Evolutionary conservation across 441 rosid species (phyloP).

Genomic region (Populus trichocarpa): DNA sequence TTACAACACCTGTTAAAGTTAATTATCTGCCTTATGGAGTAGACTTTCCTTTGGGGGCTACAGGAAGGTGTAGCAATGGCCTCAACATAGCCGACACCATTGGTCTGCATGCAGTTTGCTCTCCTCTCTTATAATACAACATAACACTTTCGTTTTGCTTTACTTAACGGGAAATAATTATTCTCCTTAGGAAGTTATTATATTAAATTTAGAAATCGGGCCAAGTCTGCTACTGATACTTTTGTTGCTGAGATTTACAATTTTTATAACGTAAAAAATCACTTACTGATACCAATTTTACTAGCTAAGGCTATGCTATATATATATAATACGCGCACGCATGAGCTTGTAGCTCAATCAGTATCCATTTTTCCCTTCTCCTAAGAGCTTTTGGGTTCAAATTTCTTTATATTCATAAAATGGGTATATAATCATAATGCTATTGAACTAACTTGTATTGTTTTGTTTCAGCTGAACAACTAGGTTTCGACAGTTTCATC

Average conservation of each 20-base stretch:
- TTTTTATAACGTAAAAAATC: not conserved
- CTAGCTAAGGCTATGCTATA: not conserved
- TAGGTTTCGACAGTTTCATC: not conserved
- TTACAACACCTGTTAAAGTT: not conserved
- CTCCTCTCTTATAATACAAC: not conserved
- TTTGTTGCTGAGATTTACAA: not conserved
- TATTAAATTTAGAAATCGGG: not conserved
- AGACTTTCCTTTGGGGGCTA: not conserved
- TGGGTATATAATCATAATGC: not conserved
- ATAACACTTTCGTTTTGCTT: not conserved
- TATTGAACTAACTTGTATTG: not conserved
- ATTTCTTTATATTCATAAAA: too few species aligned
- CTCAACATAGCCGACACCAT: not conserved
- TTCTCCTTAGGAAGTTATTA: too few species aligned
- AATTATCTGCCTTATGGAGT: not conserved
- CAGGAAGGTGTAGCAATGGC: not conserved
- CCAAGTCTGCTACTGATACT: not conserved
- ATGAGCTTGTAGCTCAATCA: too few species aligned
- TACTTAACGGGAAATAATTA: not conserved
- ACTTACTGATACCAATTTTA: not conserved
- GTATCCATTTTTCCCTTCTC: too few species aligned
- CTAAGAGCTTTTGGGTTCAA: too few species aligned
- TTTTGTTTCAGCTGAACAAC: not conserved
- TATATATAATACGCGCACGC: not conserved
- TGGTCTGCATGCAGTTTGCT: not conserved